Base-by-base conservation (phyloP, 164 flowering plant genomes). In the Magnolia changhungtana region DNA sequence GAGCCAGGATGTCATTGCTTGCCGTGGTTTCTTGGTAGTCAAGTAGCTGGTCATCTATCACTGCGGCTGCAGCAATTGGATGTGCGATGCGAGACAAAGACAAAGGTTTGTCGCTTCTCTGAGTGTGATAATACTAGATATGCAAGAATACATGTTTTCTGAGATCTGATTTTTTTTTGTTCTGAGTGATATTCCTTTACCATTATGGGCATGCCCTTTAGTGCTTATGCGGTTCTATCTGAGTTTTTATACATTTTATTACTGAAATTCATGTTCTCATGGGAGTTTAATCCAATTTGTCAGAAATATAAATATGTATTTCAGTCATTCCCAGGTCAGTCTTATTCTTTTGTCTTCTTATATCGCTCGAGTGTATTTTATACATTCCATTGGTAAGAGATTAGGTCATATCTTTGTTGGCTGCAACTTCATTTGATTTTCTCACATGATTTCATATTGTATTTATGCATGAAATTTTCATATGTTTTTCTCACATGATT, bases 1-100 rank as follows among this genome's bases (percentile, higher is more conserved):
- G 76, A 84, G 21, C 84, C 84, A 9, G 86, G 86, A 65, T 84
- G 86, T 66, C 84, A 84, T 64, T 84, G 77, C 24, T 29, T 84
- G 23, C 86, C 86, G 21, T 84, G 82, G 84, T 65, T 55, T 45
- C 69, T 81, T 63, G 86, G 86, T 23, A 61, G 51, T 23, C 52
- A 63, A 63, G 1, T 81, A 3, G 80, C 86, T 31, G 82, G 84
- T 13, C 69, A 70, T 55, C 84, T 84, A 59, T 76, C 86, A 2
- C 74, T 84, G 29, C 66, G 86, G 37, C 58, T 84, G 78, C 82
- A 84, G 67, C 84, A 84, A 66, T 72, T 81, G 67, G 84, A 81
- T 66, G 82, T 83, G 7, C 67, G 74, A 24, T 83, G 85, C 23
- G 82, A 83, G 72, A 83, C 85, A 51, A 83, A 84, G 73, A 84